Evolutionary conservation across 2,329 filamentous ascomycete genomes (phyloP).

Genomic region (Elsinoe ampelina): DNA sequence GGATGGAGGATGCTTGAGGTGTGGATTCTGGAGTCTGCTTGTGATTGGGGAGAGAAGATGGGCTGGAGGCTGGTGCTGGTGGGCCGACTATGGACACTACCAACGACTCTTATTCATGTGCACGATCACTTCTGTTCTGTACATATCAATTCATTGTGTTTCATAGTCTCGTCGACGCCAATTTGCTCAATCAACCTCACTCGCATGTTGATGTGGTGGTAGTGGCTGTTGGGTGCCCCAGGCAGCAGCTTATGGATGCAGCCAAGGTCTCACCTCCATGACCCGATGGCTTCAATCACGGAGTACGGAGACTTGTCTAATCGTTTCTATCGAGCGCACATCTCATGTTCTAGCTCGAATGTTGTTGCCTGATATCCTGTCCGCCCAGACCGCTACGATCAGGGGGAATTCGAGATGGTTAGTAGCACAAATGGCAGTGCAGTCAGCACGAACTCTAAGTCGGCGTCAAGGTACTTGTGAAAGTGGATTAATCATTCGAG

Average conservation of each 20-base stretch:
- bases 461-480: background rate
- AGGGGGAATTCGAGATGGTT: background rate
- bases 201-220: background rate
- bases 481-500: background rate
- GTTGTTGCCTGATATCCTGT: background rate
- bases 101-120: background rate
- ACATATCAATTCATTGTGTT: background rate
- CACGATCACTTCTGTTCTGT: no score
- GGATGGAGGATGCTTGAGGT: no score
- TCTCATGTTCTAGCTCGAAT: background rate
- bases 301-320: no score
- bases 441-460: no score
- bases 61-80: background rate
- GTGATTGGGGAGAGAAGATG: background rate
- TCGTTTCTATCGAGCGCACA: no score
- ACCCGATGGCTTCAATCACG: background rate
- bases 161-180: background rate
- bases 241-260: background rate
- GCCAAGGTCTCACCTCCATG: background rate
- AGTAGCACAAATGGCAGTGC: background rate
- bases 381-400: background rate
- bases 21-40: background rate
- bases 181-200: background rate
- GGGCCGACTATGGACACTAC: background rate
- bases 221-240: background rate